Evolutionary conservation across 331 rosid species (phyloP), one percentile per base, ranked within the genome.

Genomic region (Acacia pycnantha): DNA sequence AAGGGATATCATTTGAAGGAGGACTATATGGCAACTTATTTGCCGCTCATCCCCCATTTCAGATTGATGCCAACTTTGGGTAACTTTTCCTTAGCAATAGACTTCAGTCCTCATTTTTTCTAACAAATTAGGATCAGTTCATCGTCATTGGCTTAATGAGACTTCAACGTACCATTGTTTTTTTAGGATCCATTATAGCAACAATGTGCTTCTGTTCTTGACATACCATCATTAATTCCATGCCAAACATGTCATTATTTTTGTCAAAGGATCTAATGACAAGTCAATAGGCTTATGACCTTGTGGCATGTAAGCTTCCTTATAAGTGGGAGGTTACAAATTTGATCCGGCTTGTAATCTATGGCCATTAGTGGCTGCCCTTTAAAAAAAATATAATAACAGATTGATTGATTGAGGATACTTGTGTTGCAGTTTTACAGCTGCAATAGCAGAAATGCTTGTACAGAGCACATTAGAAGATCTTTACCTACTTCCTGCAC

Each of bases 11-110:
- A 13, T 93, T 83, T 78, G 92, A 87, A 83, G 96, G 97, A 47
- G 97, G 97, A 27, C 82, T 93, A 3, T 93, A 91, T 84, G 84
- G 92, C 87, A 93, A 93, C 84, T 84, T 93, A 69, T 91, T 91
- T 67, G 84, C 94, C 21, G 94, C 95, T 31, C 97, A 93, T 78
- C 95, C 95, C n/a, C 97, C 95, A 35, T 93, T 93, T 85, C 97
- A 93, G 83, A 93, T 93, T 24, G 97, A 93, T 53, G 95, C 97
- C 74, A 93, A 91, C 90, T 93, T 90, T 24, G 94, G 94, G 94
- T 84, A 89, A 82, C 85, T n/a, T 59, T 24, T 44, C 44, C 35
- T 6, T 29, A 37, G 68, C 59, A 37, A 47, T 56, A 6, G n/a
- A 37, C 48, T 66, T 44, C 1, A 33, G 13, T 43, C 46, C 46